phyloP scores from a whole-genome alignment of 192 early-diverging fungal genomes.

The Phlyctochytrium bullatum region DNA sequence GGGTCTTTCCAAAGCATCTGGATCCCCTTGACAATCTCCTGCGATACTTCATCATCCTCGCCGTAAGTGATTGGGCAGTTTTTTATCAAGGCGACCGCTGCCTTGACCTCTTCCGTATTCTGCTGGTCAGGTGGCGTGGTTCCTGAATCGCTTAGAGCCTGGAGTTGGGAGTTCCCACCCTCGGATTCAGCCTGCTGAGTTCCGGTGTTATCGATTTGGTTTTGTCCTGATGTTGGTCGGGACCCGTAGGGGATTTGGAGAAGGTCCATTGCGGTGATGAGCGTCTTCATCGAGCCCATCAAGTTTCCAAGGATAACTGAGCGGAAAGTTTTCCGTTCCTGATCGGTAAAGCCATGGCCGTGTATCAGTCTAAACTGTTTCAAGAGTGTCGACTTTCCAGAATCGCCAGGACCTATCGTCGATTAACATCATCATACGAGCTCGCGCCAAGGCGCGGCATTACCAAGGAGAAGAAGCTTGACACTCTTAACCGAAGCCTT shows the following conservation, averaged over 20 bases:
- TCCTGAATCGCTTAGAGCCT: conserved; percentile 7
- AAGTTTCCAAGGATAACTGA: conserved; percentile 38
- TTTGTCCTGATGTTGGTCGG: conserved; percentile 13
- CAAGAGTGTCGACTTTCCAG: conserved; percentile 47
- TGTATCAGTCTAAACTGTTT: conserved; percentile 47
- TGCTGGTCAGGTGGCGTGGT: background rate
- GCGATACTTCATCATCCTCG: conserved; percentile 34
- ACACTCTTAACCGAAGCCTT: conserved; percentile 28
- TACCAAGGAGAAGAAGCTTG: conserved; percentile 42
- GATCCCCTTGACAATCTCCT: conserved; percentile 22
- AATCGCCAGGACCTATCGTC: conserved; percentile 44
- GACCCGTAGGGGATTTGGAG: conserved; percentile 28
- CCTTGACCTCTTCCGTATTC: conserved; percentile 8
- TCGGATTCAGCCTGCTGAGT: background rate
- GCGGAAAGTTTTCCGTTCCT: conserved; percentile 34
- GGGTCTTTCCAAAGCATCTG: conserved; percentile 38
- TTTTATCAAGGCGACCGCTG: conserved; percentile 19
- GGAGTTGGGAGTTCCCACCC: background rate
- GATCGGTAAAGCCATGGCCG: conserved; percentile 32
- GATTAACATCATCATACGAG: background rate
- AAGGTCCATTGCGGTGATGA: conserved; percentile 35
- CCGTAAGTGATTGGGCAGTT: conserved; percentile 25
- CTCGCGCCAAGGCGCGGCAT: background rate
- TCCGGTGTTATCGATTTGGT: conserved; percentile 1
- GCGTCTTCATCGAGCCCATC: conserved; percentile 31